Conservation (phyloP, 495 filamentous ascomycete genomes). For the Lasiosphaeriaceae sp. region DNA sequence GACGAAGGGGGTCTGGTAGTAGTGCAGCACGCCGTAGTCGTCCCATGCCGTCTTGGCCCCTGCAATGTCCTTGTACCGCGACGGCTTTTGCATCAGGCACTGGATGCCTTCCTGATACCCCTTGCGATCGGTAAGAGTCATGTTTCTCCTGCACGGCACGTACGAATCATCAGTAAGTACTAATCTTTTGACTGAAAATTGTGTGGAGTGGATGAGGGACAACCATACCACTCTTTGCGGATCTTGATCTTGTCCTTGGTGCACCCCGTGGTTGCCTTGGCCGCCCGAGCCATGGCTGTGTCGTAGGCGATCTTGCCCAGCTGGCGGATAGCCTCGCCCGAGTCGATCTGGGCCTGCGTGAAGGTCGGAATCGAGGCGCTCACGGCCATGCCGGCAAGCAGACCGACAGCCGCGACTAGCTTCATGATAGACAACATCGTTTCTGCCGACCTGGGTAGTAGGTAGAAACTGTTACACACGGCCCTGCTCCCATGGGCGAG, state of each 20-base stretch:
- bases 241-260: conserved; percentile 40
- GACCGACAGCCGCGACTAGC: not conserved
- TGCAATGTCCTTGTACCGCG: conserved; percentile 26
- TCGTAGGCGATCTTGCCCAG: conserved; percentile 32
- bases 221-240: conserved; percentile 42
- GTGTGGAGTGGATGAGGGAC: no score
- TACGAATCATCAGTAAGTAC: no score
- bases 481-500: no score
- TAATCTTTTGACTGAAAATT: no score
- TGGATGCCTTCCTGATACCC: conserved; percentile 33
- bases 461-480: no score
- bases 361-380: not conserved
- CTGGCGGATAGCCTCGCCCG: conserved; percentile 32
- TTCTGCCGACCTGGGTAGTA: no score
- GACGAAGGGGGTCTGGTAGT: conserved; percentile 21
- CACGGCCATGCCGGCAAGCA: not conserved
- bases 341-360: conserved; percentile 35
- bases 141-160: conserved; percentile 33
- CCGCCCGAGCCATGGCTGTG: conserved; percentile 30
- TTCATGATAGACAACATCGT: not conserved
- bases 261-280: conserved; percentile 30
- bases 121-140: conserved; percentile 35
- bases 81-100: conserved; percentile 35
- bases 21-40: conserved; percentile 28
- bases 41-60: conserved; percentile 31